Conservation (phyloP, 2,329 filamentous ascomycete species). For the Helminthosporium solani region DNA sequence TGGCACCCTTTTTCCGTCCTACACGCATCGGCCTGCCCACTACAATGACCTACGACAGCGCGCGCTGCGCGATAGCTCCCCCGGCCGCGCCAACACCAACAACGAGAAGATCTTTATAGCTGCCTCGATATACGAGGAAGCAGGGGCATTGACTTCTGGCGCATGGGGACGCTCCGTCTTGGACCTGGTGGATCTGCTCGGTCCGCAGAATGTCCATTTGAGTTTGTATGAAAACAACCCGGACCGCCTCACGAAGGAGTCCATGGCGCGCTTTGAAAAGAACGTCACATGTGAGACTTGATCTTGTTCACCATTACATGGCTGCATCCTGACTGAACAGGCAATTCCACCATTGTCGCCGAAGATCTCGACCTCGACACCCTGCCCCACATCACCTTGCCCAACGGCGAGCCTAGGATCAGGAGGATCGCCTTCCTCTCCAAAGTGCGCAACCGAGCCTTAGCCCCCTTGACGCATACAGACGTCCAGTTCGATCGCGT, state of each 20-base stretch:
- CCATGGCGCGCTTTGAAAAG: conserved; percentile 56
- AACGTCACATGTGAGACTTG: conserved; percentile 47
- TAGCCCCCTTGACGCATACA: conserved; percentile 58
- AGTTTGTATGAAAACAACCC: conserved; percentile 75
- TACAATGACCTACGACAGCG: conserved; percentile 49
- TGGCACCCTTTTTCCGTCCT: conserved; percentile 56
- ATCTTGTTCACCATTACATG: background rate
- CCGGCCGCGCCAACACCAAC: conserved; percentile 52
- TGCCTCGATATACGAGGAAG: conserved; percentile 67
- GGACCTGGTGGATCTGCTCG: conserved; percentile 64
- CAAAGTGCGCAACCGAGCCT: conserved; percentile 68
- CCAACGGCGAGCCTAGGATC: conserved; percentile 62
- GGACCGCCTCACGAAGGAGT: conserved; percentile 55
- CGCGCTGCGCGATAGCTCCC: conserved; percentile 22
- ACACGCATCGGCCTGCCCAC: conserved; percentile 55
- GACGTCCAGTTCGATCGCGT: conserved; percentile 61
- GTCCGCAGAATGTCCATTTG: conserved; percentile 66
- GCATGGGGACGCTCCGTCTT: conserved; percentile 64
- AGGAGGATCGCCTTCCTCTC: conserved; percentile 75
- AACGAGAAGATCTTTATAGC: conserved; percentile 73
- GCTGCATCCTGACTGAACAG: conserved; percentile 17
- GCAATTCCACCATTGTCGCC: conserved; percentile 55
- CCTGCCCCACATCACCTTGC: conserved; percentile 61
- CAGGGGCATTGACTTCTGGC: conserved; percentile 61
- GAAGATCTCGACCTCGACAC: conserved; percentile 59